Evolutionary conservation across 1,284 basidiomycete genomes (phyloP).

Genomic region (Sporisorium scitamineum): DNA sequence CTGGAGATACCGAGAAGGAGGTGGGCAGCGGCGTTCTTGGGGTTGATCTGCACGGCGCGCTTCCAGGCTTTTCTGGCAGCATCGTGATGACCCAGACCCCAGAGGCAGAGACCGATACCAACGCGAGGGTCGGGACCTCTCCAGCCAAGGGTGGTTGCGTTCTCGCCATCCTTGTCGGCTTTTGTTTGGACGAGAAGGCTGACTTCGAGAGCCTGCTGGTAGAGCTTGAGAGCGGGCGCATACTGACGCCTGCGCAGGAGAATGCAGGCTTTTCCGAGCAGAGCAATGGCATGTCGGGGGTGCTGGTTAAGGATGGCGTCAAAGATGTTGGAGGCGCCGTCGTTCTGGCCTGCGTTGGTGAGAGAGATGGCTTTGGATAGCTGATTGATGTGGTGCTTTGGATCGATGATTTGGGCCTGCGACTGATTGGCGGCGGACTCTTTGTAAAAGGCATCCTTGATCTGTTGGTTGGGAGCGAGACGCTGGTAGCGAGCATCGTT

Average conservation of each 20-base stretch:
- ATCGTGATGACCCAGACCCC: slow-evolving; percentile 60
- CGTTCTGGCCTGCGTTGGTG: slow-evolving; percentile 54
- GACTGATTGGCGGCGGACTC: slow-evolving; percentile 32
- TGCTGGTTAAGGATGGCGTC: slow-evolving; percentile 54
- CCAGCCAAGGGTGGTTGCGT: slow-evolving; percentile 44
- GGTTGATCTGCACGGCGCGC: slow-evolving; percentile 56
- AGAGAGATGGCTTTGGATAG: slow-evolving; percentile 52
- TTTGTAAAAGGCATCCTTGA: slow-evolving; percentile 53
- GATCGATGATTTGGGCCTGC: slow-evolving; percentile 45
- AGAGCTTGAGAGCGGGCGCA: slow-evolving; percentile 57
- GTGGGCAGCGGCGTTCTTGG: slow-evolving; percentile 48
- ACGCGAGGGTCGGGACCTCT: slow-evolving; percentile 65
- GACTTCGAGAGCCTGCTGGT: slow-evolving; percentile 63
- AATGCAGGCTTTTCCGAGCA: slow-evolving; percentile 65
- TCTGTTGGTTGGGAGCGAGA: slow-evolving; percentile 31
- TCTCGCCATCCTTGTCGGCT: slow-evolving; percentile 40
- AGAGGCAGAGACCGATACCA: slow-evolving; percentile 66
- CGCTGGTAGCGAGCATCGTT: slow-evolving; percentile 60
- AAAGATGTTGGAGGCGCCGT: slow-evolving; percentile 45
- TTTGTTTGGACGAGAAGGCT: slow-evolving; percentile 49
- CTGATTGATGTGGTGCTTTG: slow-evolving; percentile 51
- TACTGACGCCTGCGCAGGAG: slow-evolving; percentile 61
- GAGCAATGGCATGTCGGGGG: slow-evolving; percentile 56
- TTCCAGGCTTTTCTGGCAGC: slow-evolving; percentile 66
- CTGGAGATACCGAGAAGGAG: slow-evolving; percentile 65